Percentiles rank a stretch among this genome's conserved stretches.
phyloP scores from a whole-genome alignment of 1,139 yeast genomes.

The Suhomyces choctaworum region DNA sequence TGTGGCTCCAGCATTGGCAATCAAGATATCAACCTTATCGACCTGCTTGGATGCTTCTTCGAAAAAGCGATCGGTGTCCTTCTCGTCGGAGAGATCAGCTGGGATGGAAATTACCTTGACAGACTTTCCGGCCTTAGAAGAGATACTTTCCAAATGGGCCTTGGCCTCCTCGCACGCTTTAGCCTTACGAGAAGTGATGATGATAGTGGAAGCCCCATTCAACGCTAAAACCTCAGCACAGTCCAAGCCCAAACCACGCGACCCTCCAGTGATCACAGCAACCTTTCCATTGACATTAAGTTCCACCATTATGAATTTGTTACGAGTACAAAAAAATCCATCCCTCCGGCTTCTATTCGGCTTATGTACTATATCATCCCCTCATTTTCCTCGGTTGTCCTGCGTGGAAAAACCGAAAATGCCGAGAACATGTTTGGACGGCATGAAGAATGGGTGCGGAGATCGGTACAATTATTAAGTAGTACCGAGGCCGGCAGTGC shows the following conservation, averaged over 20 bases:
- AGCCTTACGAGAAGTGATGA: conserved; percentile 66
- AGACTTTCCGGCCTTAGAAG: conserved; percentile 39
- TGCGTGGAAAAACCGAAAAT: no score
- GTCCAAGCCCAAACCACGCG: conserved; percentile 71
- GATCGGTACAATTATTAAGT: conserved; percentile 3
- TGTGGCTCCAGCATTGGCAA: conserved; percentile 80
- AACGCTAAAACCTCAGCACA: conserved; percentile 66
- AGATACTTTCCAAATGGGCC: conserved; percentile 47
- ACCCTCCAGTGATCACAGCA: conserved; percentile 78
- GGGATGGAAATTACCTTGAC: conserved; percentile 56
- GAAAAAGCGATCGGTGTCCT: conserved; percentile 50
- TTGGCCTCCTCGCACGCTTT: conserved; percentile 66
- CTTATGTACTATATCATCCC: no score
- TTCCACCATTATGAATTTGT: conserved; percentile 35
- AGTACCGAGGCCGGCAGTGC: no score
- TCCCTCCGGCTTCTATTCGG: no score
- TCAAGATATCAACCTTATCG: conserved; percentile 57
- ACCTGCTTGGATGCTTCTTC: conserved; percentile 44
- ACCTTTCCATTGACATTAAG: conserved; percentile 60
- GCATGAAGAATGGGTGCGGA: conserved; percentile 3
- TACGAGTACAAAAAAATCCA: background rate
- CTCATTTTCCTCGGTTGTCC: no score
- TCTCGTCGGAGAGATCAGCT: conserved; percentile 57
- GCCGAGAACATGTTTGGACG: no score
- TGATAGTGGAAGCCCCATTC: conserved; percentile 64